Conservation (phyloP, 2,329 filamentous ascomycete species). For the Cadophora luteo-olivacea region DNA sequence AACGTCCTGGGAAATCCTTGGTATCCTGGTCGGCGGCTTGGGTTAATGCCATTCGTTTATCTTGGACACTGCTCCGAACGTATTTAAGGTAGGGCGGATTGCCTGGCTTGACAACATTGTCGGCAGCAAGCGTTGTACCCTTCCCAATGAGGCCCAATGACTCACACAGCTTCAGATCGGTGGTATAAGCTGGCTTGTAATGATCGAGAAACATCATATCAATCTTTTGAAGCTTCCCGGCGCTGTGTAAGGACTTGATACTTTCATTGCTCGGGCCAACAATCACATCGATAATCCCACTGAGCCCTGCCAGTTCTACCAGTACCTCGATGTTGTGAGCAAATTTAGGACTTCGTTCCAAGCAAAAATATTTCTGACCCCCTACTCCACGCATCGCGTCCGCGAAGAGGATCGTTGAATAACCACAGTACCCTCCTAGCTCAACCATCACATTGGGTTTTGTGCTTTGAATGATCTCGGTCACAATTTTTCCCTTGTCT, state of each 20-base stretch:
- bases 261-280: slow-evolving; percentile 73
- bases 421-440: slow-evolving; percentile 81
- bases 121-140: slow-evolving; percentile 69
- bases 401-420: slow-evolving; percentile 80
- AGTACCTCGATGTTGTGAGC: slow-evolving; percentile 72
- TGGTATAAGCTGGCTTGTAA: slow-evolving; percentile 76
- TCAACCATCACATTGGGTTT: slow-evolving; percentile 78
- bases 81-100: slow-evolving; percentile 76
- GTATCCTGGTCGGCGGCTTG: slow-evolving; percentile 54
- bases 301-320: slow-evolving; percentile 77
- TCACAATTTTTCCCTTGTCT: slow-evolving; percentile 75
- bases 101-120: slow-evolving; percentile 75
- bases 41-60: slow-evolving; percentile 60
- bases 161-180: slow-evolving; percentile 80
- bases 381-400: slow-evolving; percentile 67
- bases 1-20: slow-evolving; percentile 42
- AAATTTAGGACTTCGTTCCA: slow-evolving; percentile 78
- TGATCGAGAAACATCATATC: slow-evolving; percentile 73
- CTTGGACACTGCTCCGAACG: slow-evolving; percentile 66
- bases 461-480: slow-evolving; percentile 68
- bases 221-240: slow-evolving; percentile 36
- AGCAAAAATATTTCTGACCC: slow-evolving; percentile 70
- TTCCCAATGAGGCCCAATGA: slow-evolving; percentile 67
- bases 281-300: slow-evolving; percentile 71
- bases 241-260: slow-evolving; percentile 64